Base-by-base conservation (phyloP, 2,329 filamentous ascomycete genomes). In the Berkeleyomyces basicola region DNA sequence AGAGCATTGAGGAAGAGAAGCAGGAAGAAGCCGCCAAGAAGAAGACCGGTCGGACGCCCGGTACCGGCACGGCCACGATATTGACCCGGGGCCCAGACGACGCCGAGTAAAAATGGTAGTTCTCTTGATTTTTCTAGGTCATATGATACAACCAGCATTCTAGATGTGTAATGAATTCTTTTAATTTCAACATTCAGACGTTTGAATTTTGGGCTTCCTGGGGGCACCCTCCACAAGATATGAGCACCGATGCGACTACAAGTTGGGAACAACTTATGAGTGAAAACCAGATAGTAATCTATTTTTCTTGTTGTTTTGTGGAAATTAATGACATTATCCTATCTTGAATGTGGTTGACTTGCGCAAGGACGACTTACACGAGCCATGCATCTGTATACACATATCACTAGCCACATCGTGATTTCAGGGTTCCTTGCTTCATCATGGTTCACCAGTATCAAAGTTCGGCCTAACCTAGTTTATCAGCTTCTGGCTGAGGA, bases 1-100 rank as follows among this genome's bases (percentile, higher is more conserved):
- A 97, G 84, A 93, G 84, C 75, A 99, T 99, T 74, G 95, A 99
- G 79, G 88, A 91, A 70, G 95, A 99, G 82, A 99, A 99, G 82
- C 91, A 96, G 73, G 93, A 97, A 75, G 93, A 99, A 79, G 92
- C 92, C 33, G 90, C 89, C 47, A 96, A 90, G 82, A 96, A 96
- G 86, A 95, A 96, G 85, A 88, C 83, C 53, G 87, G 88, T 64
- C 80, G 85, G 69, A 82, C 83, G 66, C 81, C 84, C n/a, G 85
- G 84, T 64, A 83, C 81, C 59, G 85, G 84, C 57, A 84, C 77
- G 68, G 84, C 88, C 16, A 82, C 88, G 51, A 90, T 93, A 70
- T 78, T 88, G 70, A 90, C 88, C 74, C 77, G 84, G 77, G 74
- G 77, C 71, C 71, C 71, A 65, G 74, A 74, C 62, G 74, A 75